These are phyloP conservation scores for Ceratocystis ficicola DNA, from an alignment of 2,329 filamentous ascomycete species.

Conservation along the genomic window DNA sequence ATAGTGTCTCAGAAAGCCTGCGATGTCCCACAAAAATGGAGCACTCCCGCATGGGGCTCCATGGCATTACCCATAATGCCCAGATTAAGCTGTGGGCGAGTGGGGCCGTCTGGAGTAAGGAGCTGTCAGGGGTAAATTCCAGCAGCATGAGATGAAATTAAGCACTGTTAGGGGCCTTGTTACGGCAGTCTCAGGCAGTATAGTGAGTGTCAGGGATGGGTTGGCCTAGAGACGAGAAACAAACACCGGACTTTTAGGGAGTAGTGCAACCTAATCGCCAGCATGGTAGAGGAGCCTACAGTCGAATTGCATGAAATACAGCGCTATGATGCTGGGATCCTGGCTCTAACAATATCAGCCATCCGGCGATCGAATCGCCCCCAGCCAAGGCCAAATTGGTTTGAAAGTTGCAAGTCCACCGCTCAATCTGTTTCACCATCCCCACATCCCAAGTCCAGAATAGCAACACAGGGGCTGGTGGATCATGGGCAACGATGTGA, in stretches of 20 bases:
- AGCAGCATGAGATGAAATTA: constrained; percentile 8
- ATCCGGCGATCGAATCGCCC: neutral
- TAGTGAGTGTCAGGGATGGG: neutral
- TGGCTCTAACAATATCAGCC: neutral
- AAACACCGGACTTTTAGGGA: too few species aligned
- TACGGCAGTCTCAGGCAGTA: neutral
- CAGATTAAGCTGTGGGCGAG: too few species aligned
- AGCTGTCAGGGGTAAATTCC: neutral
- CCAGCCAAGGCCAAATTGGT: neutral
- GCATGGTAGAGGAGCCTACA: neutral
- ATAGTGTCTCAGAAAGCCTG: neutral
- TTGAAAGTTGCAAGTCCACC: neutral
- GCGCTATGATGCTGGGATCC: neutral
- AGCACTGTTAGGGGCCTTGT: neutral
- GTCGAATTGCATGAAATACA: neutral
- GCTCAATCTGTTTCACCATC: constrained; percentile 7
- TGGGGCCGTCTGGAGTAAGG: neutral
- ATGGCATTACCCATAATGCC: too few species aligned
- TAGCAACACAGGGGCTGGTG: neutral
- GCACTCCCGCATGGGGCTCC: too few species aligned
- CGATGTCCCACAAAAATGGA: too few species aligned
- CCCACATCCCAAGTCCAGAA: neutral
- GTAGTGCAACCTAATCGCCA: too few species aligned
- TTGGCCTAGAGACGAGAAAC: neutral
- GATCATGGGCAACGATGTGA: neutral